Conservation (phyloP, 2,329 filamentous ascomycete species). For the Penicillium freii region DNA sequence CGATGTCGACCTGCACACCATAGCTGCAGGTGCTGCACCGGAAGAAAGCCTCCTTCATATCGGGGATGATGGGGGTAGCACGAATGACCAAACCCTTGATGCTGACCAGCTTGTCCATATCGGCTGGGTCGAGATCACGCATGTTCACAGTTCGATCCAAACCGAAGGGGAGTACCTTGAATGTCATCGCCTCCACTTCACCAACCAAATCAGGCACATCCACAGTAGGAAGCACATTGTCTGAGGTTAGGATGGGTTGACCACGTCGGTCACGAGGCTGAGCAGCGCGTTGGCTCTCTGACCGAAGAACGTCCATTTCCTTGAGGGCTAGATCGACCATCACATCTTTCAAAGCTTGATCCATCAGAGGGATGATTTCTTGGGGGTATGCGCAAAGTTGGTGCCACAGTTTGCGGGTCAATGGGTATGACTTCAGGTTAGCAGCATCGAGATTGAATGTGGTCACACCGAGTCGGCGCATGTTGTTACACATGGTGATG, state of each 20-base stretch:
- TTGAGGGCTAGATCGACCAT: conserved; percentile 86
- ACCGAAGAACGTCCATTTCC: conserved; percentile 70
- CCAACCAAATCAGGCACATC: conserved; percentile 67
- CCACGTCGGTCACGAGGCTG: conserved; percentile 21
- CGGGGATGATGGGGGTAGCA: conserved; percentile 91
- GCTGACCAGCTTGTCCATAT: conserved; percentile 93
- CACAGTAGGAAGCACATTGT: conserved; percentile 22
- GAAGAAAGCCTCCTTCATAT: conserved; percentile 99
- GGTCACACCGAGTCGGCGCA: conserved; percentile 81
- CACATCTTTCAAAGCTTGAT: conserved; percentile 87
- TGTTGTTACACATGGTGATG: conserved; percentile 78
- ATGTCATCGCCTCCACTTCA: conserved; percentile 75
- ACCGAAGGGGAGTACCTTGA: conserved; percentile 85
- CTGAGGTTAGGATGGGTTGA: conserved; percentile 26
- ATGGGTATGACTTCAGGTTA: conserved; percentile 88
- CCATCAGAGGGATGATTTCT: conserved; percentile 95
- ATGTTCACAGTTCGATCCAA: conserved; percentile 85
- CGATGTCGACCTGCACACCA: conserved; percentile 84
- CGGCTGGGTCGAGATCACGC: conserved; percentile 87
- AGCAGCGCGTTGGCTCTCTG: conserved; percentile 45
- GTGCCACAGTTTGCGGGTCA: conserved; percentile 91
- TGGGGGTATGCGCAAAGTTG: conserved; percentile 92
- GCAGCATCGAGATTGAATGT: conserved; percentile 84
- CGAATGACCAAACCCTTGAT: conserved; percentile 96
- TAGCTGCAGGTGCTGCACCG: conserved; percentile 91